Conservation (phyloP, 2,329 filamentous ascomycete genomes). For the Sporothrix pallida region DNA sequence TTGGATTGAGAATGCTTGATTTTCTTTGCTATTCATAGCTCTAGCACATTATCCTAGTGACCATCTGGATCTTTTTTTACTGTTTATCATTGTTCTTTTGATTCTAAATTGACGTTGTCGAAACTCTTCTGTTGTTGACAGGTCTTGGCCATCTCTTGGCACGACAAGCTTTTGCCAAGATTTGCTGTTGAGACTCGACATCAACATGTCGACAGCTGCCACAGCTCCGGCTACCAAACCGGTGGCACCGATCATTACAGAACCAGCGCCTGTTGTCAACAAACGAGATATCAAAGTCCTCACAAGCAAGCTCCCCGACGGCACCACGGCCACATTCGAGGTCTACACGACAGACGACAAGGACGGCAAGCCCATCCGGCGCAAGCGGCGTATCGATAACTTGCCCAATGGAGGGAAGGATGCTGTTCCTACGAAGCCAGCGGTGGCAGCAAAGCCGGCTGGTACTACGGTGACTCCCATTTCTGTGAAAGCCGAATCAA, state of each 20-base stretch:
- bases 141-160: neutral
- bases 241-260: no score
- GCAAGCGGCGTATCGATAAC: slow-evolving; percentile 23
- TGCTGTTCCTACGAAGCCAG: neutral
- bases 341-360: slow-evolving; percentile 15
- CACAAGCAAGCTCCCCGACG: neutral
- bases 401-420: neutral
- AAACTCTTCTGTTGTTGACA: neutral
- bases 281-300: slow-evolving; percentile 19
- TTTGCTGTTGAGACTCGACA: neutral
- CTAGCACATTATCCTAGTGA: no score
- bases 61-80: neutral
- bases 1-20: neutral
- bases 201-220: neutral
- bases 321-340: neutral
- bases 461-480: neutral
- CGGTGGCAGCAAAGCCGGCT: neutral
- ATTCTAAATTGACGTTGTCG: neutral
- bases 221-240: neutral
- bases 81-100: neutral
- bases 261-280: neutral
- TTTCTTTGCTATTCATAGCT: no score
- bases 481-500: neutral
- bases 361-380: slow-evolving; percentile 16
- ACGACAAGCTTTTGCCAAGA: slow-evolving; percentile 19